Percentiles rank a stretch among this genome's conserved stretches.
Conservation (phyloP, 169 alveolate species). For the Plasmodium knowlesi region DNA sequence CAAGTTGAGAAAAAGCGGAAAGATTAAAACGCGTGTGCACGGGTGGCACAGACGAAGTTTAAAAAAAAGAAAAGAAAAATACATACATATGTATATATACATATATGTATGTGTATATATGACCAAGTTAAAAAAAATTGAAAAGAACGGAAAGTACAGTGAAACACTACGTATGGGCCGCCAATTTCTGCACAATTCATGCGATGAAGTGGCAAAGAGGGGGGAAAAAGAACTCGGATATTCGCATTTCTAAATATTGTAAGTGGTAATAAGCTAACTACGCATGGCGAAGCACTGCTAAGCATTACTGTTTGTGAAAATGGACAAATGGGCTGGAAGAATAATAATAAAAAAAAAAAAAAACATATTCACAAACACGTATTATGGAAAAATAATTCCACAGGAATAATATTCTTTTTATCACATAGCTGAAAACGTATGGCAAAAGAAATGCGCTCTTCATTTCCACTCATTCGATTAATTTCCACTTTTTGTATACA, state of each 20-base stretch:
- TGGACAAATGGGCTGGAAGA: slow-evolving; percentile 1
- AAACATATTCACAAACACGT: not conserved
- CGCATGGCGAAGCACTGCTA: not conserved
- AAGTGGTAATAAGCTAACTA: not conserved
- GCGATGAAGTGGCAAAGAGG: not conserved
- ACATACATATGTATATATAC: not conserved
- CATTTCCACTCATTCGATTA: slow-evolving; percentile 7
- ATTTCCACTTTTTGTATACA: not conserved
- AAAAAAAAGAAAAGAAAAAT: not conserved
- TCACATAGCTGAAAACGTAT: not conserved
- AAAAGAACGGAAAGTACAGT: not conserved
- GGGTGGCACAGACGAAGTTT: not conserved
- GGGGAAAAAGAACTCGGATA: not conserved
- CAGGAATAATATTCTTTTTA: not conserved
- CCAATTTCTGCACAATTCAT: not conserved
- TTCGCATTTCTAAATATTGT: not conserved
- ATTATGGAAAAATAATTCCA: not conserved
- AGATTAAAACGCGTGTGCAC: not conserved
- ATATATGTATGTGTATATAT: not conserved
- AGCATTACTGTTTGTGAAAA: not conserved
- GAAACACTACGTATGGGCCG: not conserved
- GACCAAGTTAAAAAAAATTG: slow-evolving; percentile 10
- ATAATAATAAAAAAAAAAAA: not conserved
- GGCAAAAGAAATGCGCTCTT: not conserved
- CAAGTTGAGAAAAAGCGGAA: not conserved